A percentile compares a stretch with the other conserved stretches of the same genome.
Evolutionary conservation across 768 basidiomycete species (phyloP).

Genomic region (Boletus barrowsii): DNA sequence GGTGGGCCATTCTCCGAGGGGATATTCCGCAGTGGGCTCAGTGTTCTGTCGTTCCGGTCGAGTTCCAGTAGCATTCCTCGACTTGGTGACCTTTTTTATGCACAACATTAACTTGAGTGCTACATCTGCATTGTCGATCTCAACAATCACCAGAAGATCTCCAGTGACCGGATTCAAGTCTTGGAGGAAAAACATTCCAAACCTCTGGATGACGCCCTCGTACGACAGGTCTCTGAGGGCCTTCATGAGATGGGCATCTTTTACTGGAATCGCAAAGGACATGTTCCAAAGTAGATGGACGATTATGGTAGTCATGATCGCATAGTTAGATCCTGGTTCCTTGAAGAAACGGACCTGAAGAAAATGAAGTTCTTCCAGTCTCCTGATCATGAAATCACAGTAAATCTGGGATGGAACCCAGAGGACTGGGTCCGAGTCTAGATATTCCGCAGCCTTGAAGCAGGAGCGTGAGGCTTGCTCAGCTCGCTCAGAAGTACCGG

Average conservation of each 20-base stretch:
- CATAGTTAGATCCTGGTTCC: neutral
- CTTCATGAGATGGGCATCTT: neutral
- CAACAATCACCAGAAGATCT: neutral
- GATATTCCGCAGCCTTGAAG: constrained; percentile 1
- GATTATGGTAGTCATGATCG: constrained; percentile 5
- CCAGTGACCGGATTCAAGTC: constrained; percentile 5
- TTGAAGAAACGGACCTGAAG: constrained; percentile 3
- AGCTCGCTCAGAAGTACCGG: too few species aligned
- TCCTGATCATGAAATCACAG: constrained; percentile 1
- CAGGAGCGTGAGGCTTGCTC: too few species aligned
- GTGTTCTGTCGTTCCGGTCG: neutral
- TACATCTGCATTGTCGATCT: neutral
- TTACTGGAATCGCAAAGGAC: neutral
- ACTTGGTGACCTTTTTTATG: neutral
- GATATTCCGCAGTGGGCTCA: neutral
- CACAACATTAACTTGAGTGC: neutral
- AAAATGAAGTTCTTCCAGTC: constrained; percentile 1
- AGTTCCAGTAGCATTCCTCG: neutral
- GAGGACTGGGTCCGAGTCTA: neutral
- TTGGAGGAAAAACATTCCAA: constrained; percentile 5
- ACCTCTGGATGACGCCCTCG: constrained; percentile 2
- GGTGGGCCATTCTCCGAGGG: constrained; percentile 1
- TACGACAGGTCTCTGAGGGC: neutral
- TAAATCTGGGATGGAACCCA: neutral
- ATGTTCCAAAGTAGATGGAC: constrained; percentile 1